Conservation (phyloP, 306 rosid genomes). For the Bauhinia variegata region DNA sequence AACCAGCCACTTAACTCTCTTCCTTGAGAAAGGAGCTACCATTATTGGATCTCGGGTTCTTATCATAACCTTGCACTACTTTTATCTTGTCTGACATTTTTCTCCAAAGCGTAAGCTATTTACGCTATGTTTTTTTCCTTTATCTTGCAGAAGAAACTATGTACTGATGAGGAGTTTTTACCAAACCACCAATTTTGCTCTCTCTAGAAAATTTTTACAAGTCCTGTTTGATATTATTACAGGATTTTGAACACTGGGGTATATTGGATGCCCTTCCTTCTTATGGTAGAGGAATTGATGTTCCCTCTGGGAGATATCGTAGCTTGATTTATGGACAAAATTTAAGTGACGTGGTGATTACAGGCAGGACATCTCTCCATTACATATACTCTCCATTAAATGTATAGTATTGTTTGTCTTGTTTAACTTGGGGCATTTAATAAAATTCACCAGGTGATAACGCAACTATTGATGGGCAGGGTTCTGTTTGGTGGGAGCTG, state of each 20-base stretch:
- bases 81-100: background rate
- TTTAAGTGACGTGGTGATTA: conserved; percentile 43
- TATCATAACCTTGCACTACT: conserved; percentile 9
- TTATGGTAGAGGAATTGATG: conserved; percentile 47
- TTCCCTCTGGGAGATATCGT: conserved; percentile 41
- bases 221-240: conserved; percentile 1
- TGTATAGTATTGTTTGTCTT: background rate
- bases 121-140: no score
- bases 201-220: background rate
- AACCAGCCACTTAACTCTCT: conserved; percentile 73
- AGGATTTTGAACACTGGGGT: conserved; percentile 41
- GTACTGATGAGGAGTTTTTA: background rate
- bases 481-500: conserved; percentile 52
- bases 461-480: conserved; percentile 60
- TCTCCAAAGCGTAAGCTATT: background rate
- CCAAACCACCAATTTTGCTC: background rate
- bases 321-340: conserved; percentile 45
- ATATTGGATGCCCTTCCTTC: conserved; percentile 45
- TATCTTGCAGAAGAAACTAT: no score
- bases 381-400: background rate
- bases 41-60: conserved; percentile 69
- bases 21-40: conserved; percentile 62
- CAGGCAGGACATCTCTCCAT: conserved; percentile 27
- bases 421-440: conserved; percentile 1
- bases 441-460: conserved; percentile 49